Evolutionary conservation across 495 filamentous ascomycete species (phyloP).

Genomic region (Polyplosphaeria fusca): DNA sequence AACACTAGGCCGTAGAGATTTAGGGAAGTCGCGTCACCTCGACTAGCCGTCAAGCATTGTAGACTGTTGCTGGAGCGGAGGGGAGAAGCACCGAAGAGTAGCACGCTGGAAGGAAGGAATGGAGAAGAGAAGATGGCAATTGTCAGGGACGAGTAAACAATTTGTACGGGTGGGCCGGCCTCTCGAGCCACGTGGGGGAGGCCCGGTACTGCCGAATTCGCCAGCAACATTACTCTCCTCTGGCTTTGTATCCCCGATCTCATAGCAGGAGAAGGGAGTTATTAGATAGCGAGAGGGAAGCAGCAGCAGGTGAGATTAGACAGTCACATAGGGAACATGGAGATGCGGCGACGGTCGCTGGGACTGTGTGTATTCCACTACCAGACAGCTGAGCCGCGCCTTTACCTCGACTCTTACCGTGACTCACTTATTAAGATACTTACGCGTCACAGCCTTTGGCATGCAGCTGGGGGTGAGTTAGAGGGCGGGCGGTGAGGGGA

Average conservation of each 20-base stretch:
- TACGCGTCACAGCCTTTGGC: conserved; percentile 37
- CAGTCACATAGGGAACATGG: too few relatives aligned
- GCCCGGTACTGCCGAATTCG: conserved; percentile 22
- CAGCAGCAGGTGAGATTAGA: too few relatives aligned
- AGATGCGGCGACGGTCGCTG: too few relatives aligned
- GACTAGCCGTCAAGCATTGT: conserved; percentile 4
- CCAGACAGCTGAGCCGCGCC: too few relatives aligned
- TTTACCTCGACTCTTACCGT: conserved; percentile 2
- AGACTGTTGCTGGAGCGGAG: conserved; percentile 1
- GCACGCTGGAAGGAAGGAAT: conserved; percentile 7
- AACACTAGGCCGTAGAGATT: conserved; percentile 12
- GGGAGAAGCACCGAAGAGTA: conserved; percentile 3
- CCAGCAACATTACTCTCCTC: conserved; percentile 55
- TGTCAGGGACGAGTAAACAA: conserved; percentile 1
- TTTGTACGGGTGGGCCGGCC: too few relatives aligned
- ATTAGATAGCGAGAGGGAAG: conserved; percentile 71
- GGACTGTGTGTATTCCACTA: too few relatives aligned
- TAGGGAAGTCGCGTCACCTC: background rate
- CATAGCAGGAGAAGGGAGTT: conserved; percentile 55
- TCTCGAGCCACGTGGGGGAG: conserved; percentile 19
- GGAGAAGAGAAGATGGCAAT: conserved; percentile 12
- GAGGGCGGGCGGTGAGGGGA: background rate
- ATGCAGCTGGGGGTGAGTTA: conserved; percentile 39
- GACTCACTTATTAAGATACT: conserved; percentile 22
- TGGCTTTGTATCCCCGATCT: conserved; percentile 69